Conservation (phyloP, 2,329 filamentous ascomycete genomes). For the Botrytis elliptica region DNA sequence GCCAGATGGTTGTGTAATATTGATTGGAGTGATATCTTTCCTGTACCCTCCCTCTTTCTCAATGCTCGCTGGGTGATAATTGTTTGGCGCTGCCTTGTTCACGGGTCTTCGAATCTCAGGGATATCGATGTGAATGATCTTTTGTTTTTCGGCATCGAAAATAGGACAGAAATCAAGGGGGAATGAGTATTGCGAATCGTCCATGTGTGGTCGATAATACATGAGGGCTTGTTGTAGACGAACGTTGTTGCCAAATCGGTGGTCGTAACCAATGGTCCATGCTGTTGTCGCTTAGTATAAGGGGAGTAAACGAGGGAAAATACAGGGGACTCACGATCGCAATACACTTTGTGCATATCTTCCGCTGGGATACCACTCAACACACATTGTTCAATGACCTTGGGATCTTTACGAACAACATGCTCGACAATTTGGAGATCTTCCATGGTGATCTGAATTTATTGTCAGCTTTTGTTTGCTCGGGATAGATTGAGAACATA, state of each 20-base stretch:
- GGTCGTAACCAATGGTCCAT: constrained; percentile 94
- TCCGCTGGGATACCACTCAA: constrained; percentile 76
- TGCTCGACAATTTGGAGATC: constrained; percentile 80
- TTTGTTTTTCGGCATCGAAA: constrained; percentile 76
- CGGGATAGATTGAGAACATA: constrained; percentile 41
- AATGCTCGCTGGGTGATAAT: constrained; percentile 75
- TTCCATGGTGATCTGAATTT: constrained; percentile 76
- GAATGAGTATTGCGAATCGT: constrained; percentile 87
- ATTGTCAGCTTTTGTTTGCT: constrained; percentile 22
- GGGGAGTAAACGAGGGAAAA: not conserved
- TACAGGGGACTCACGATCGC: constrained; percentile 63
- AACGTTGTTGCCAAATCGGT: constrained; percentile 75
- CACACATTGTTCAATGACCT: constrained; percentile 86
- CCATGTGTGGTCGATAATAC: constrained; percentile 86
- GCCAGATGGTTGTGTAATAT: constrained; percentile 84
- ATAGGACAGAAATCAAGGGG: constrained; percentile 94
- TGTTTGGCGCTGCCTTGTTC: constrained; percentile 68
- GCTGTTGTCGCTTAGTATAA: constrained; percentile 46
- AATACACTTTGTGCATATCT: constrained; percentile 95
- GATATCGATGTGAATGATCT: constrained; percentile 57
- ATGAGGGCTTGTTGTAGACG: constrained; percentile 90
- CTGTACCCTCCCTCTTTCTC: constrained; percentile 74
- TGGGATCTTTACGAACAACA: constrained; percentile 72
- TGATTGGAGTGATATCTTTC: constrained; percentile 77
- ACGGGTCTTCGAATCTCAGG: constrained; percentile 74